Percentiles rank a stretch among this genome's conserved stretches.
Conservation (phyloP, 176 grass and related monocot genomes). For the Triticum dicoccoides region DNA sequence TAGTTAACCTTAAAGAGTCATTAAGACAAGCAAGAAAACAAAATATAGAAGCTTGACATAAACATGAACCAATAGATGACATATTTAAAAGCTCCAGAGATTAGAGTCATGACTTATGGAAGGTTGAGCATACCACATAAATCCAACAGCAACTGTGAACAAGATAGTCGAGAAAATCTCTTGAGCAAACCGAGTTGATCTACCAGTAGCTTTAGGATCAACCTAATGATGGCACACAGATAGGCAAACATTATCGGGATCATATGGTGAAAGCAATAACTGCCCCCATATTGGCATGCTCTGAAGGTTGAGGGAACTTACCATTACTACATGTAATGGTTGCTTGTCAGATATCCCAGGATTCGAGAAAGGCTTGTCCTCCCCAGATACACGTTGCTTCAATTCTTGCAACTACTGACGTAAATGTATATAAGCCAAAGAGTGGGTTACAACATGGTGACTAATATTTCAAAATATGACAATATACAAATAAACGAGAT, state of each 20-base stretch:
- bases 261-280: constrained; percentile 23
- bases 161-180: constrained; percentile 83
- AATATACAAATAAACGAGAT: constrained; percentile 3
- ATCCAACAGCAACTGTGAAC: constrained; percentile 66
- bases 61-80: constrained; percentile 25
- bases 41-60: neutral
- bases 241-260: constrained; percentile 18
- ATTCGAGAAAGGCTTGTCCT: constrained; percentile 71
- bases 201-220: constrained; percentile 88
- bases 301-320: constrained; percentile 32
- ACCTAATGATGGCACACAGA: constrained; percentile 63
- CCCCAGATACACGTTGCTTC: constrained; percentile 83
- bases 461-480: neutral
- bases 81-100: constrained; percentile 14
- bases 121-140: constrained; percentile 75
- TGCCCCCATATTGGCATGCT: neutral
- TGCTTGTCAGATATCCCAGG: constrained; percentile 97
- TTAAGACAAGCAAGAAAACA: constrained; percentile 19
- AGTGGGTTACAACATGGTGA: neutral
- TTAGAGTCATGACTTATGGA: constrained; percentile 14
- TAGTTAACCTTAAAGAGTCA: constrained; percentile 3
- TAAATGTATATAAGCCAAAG: constrained; percentile 46
- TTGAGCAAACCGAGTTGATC: constrained; percentile 79
- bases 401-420: constrained; percentile 99
- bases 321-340: constrained; percentile 97